Evolutionary conservation across 192 early-diverging fungal species (phyloP).

Genomic region (Linnemannia hyalina): DNA sequence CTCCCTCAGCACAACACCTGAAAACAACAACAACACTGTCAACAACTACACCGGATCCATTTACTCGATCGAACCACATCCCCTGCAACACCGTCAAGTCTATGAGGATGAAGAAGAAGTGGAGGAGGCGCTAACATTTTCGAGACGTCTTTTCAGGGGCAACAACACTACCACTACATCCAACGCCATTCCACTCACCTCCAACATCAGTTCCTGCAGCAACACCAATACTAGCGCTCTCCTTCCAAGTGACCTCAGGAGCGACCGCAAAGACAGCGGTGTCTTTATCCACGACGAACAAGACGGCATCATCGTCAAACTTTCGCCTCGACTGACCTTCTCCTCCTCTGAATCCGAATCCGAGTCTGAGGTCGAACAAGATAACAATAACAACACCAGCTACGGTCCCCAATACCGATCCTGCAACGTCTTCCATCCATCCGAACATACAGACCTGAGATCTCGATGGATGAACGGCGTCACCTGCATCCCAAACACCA

Average conservation of each 20-base stretch:
- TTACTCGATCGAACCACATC: background rate
- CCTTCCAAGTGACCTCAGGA: background rate
- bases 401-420: background rate
- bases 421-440: background rate
- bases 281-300: conserved; percentile 32
- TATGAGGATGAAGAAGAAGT: conserved; percentile 1
- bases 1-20: background rate
- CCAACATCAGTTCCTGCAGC: background rate
- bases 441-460: background rate
- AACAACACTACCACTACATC: background rate
- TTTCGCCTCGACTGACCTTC: background rate
- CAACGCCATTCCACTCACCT: background rate
- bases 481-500: background rate
- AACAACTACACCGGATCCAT: background rate
- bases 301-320: conserved; percentile 5
- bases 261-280: conserved; percentile 42
- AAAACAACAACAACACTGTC: background rate
- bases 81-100: background rate
- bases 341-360: background rate
- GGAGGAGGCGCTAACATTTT: background rate
- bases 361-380: background rate
- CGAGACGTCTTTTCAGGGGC: background rate
- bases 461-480: conserved; percentile 3
- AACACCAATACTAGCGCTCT: background rate
- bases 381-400: background rate